Conservation (phyloP, 2,329 filamentous ascomycete species). For the Penicillium sp. region DNA sequence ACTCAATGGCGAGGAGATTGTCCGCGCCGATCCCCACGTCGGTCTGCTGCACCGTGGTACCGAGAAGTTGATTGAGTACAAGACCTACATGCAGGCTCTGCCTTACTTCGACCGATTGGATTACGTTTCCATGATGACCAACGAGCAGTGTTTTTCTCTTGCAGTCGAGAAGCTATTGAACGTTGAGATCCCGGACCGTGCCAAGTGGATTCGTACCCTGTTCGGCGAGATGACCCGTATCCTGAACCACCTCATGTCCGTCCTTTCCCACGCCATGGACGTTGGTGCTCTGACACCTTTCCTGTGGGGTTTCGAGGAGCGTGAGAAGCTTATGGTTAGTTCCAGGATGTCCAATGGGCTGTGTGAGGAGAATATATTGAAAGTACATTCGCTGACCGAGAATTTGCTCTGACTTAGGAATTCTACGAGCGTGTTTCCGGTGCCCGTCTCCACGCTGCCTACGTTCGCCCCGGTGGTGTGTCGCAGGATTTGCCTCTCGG, state of each 20-base stretch:
- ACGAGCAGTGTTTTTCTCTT: constrained; percentile 95
- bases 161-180: constrained; percentile 98
- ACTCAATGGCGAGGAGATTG: constrained; percentile 95
- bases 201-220: constrained; percentile 94
- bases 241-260: constrained; percentile 97
- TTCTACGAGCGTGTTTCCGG: constrained; percentile 99
- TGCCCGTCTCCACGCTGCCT: constrained; percentile 94
- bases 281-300: constrained; percentile 97
- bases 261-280: constrained; percentile 97
- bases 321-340: constrained; percentile 98
- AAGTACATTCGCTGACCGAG: neutral
- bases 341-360: no score
- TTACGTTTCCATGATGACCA: constrained; percentile 99
- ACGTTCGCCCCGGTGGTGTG: constrained; percentile 94
- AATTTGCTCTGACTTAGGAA: constrained; percentile 62
- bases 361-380: neutral
- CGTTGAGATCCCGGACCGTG: constrained; percentile 89
- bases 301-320: constrained; percentile 98
- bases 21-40: constrained; percentile 95
- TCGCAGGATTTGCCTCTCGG: constrained; percentile 92
- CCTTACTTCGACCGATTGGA: constrained; percentile 99
- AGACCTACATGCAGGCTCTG: constrained; percentile 96
- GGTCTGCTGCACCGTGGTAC: constrained; percentile 94
- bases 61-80: constrained; percentile 99
- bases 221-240: constrained; percentile 94